Percentiles rank a stretch among this genome's conserved stretches.
Conservation (phyloP, 768 basidiomycete genomes). For the Russula sp. region DNA sequence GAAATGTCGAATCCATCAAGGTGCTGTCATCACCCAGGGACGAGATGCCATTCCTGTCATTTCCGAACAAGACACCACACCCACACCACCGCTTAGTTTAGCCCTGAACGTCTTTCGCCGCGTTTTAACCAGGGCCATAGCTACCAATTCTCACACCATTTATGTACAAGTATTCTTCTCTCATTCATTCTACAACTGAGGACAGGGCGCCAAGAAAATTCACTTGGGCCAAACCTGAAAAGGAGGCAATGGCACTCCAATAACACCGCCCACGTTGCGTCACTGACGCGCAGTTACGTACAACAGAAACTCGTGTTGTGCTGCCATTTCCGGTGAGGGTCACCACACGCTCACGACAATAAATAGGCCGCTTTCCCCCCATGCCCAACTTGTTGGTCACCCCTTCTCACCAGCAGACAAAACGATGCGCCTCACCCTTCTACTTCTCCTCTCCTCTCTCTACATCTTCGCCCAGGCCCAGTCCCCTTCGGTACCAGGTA, state of each 20-base stretch:
- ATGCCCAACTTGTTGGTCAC: not conserved
- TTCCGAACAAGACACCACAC: too few relatives aligned
- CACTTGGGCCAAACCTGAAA: not conserved
- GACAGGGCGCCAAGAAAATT: too few relatives aligned
- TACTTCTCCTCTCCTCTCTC: not conserved
- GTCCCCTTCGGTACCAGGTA: not conserved
- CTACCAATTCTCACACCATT: too few relatives aligned
- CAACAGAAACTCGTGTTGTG: too few relatives aligned
- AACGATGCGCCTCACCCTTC: not conserved
- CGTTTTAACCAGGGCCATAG: too few relatives aligned
- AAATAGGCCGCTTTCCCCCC: not conserved
- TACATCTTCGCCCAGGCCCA: not conserved
- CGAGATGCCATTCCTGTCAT: too few relatives aligned
- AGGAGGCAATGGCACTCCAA: not conserved
- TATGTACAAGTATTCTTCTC: too few relatives aligned
- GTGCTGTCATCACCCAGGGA: too few relatives aligned
- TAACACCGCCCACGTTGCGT: not conserved
- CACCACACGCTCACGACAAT: not conserved
- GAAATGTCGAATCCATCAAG: too few relatives aligned
- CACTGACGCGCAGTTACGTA: not conserved
- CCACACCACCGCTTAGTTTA: too few relatives aligned
- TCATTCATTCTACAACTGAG: not conserved
- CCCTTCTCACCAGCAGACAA: not conserved
- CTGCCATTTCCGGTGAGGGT: not conserved
- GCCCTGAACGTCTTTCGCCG: too few relatives aligned